These are phyloP conservation scores for Biscogniauxia marginata DNA, from an alignment of 2,329 filamentous ascomycete species.

Conservation along the genomic window DNA sequence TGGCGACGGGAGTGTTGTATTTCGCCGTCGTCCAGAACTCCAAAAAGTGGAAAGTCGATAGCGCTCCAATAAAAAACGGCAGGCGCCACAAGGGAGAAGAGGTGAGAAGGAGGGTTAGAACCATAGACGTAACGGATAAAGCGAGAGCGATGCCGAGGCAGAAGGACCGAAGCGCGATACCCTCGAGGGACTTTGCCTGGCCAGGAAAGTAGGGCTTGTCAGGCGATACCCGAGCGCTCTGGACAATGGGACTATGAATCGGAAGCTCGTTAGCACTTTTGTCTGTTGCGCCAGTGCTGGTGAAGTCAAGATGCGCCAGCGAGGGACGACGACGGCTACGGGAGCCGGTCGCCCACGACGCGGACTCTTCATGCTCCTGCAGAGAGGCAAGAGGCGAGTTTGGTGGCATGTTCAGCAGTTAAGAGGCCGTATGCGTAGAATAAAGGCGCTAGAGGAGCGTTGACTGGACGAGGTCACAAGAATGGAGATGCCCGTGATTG, in stretches of 20 bases:
- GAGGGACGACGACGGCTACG: conserved; percentile 22
- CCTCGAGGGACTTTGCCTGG: conserved; percentile 56
- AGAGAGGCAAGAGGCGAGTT: conserved; percentile 17
- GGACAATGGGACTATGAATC: conserved; percentile 33
- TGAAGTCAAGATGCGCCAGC: conserved; percentile 19
- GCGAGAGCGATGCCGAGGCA: conserved; percentile 49
- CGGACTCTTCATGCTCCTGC: conserved; percentile 20
- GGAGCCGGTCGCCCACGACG: conserved; percentile 27
- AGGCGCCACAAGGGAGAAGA: conserved; percentile 57
- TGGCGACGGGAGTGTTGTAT: conserved; percentile 75
- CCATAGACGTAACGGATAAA: conserved; percentile 33
- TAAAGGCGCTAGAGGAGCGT: neutral
- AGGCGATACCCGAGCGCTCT: conserved; percentile 28
- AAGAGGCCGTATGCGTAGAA: neutral
- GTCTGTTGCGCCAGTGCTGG: conserved; percentile 14
- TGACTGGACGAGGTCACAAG: neutral
- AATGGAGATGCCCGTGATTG: too few species aligned
- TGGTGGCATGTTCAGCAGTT: conserved; percentile 7
- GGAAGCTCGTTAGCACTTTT: conserved; percentile 29
- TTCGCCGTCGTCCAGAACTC: conserved; percentile 90
- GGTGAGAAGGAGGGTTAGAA: conserved; percentile 35
- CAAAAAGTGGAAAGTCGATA: conserved; percentile 88
- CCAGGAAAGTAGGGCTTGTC: conserved; percentile 43
- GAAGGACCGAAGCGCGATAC: conserved; percentile 59
- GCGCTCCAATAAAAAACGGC: conserved; percentile 64